Base-by-base conservation (phyloP, 305 asterid genomes). In the Fraxinus albicans region DNA sequence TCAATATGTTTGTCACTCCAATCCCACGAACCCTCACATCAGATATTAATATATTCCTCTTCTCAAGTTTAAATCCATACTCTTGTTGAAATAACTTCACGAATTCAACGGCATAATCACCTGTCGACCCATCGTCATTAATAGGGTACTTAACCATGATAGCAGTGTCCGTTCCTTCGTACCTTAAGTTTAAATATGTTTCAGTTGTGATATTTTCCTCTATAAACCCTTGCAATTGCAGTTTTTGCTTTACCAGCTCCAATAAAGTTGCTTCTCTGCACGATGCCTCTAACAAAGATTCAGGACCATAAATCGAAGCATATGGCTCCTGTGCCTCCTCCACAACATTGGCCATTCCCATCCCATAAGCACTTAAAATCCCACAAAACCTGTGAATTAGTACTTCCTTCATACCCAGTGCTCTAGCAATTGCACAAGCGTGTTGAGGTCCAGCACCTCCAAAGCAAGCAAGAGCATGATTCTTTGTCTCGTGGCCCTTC, bases 361-460 rank as follows among this genome's bases (percentile, higher is more conserved):
- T 94, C 27, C 98, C 98, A 70, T 93, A 96, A 0, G 98, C 98
- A 89, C 98, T 96, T 87, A 94, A 89, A 79, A 96, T 93, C 81
- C 99, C 99, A 87, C 99, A 96, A 84, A 90, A 92, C 87, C 92
- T 92, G 86, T 96, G 98, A 81, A 96, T 91, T 25, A 93, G 87
- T 33, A 94, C 98, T 87, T 96, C 98, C 83, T 93, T 94, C 98
- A 96, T 96, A 63, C 99, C 99, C 86, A 96, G 78, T 1, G 98
- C 95, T 88, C 99, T 89, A 70, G 99, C 98, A 85, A 96, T 96
- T 77, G 99, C 98, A 89, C 98, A 96, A 9, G 99, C 97, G 84
- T 96, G 98, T 79, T 96, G 99, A 27, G 99, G 99, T 23, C 99
- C 99, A 12, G 98, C 99, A 75, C 99, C 99, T 69, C 99, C 99